Percentiles rank a stretch among this genome's conserved stretches.
Evolutionary conservation across 2,329 filamentous ascomycete species (phyloP).

Genomic region (Paecilomyces niveus): DNA sequence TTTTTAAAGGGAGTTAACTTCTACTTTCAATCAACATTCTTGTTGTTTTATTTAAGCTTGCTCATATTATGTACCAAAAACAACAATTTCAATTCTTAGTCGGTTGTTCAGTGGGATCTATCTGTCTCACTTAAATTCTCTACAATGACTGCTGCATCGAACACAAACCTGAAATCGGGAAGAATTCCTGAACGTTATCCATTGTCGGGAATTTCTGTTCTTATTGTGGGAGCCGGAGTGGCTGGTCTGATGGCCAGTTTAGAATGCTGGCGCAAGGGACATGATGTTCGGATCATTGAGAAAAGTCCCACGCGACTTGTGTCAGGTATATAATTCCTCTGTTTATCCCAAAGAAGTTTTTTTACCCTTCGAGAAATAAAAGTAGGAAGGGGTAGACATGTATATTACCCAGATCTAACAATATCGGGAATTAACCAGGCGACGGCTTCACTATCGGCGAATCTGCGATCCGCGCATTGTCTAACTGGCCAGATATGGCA

Average conservation of each 20-base stretch:
- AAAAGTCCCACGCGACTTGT: not conserved
- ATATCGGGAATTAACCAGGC: constrained; percentile 7
- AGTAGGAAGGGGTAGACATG: not conserved
- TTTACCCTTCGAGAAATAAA: not conserved
- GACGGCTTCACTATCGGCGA: constrained; percentile 14
- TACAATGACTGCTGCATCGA: not conserved
- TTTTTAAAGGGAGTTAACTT: not conserved
- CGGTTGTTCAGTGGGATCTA: not conserved
- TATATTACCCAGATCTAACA: not conserved
- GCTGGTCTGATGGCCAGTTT: constrained; percentile 18
- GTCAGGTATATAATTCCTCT: not conserved
- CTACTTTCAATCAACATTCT: not conserved
- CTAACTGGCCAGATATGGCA: constrained; percentile 12
- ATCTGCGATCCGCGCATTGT: constrained; percentile 8
- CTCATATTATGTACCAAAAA: too few species aligned
- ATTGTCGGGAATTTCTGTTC: constrained; percentile 11
- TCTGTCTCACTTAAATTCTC: not conserved
- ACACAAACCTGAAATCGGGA: not conserved
- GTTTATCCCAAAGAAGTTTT: not conserved
- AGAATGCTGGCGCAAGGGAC: constrained; percentile 22
- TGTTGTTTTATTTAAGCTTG: not conserved
- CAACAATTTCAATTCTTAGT: not conserved
- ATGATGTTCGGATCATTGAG: constrained; percentile 20
- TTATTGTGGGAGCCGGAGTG: constrained; percentile 21
- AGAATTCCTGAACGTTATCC: constrained; percentile 1